Conservation (phyloP, 495 filamentous ascomycete genomes). For the Penicillium argentinense region DNA sequence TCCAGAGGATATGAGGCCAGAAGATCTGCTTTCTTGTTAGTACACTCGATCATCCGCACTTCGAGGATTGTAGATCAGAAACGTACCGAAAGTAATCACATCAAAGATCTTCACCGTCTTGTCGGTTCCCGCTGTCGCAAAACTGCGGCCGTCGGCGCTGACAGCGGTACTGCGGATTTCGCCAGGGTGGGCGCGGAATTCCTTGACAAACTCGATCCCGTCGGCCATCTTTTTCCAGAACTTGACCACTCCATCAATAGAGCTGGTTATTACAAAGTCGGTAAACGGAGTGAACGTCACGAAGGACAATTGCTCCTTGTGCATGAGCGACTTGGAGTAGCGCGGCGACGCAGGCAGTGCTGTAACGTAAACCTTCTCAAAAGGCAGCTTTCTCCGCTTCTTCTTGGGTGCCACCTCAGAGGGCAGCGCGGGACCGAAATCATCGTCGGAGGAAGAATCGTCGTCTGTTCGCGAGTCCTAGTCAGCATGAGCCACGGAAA, state of each 20-base stretch:
- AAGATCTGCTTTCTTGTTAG: slow-evolving; percentile 57
- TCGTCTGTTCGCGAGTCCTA: too few species aligned
- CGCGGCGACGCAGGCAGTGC: slow-evolving; percentile 79
- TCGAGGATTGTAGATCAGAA: too few species aligned
- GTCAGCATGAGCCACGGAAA: background rate
- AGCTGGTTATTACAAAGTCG: slow-evolving; percentile 93
- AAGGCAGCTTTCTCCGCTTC: slow-evolving; percentile 84
- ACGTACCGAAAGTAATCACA: slow-evolving; percentile 81
- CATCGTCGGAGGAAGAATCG: slow-evolving; percentile 84
- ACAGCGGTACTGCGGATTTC: slow-evolving; percentile 80
- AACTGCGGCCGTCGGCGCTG: slow-evolving; percentile 89
- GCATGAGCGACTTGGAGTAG: slow-evolving; percentile 98
- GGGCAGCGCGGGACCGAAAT: slow-evolving; percentile 88
- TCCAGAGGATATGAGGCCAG: slow-evolving; percentile 76
- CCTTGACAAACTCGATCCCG: slow-evolving; percentile 96
- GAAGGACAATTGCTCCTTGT: slow-evolving; percentile 89
- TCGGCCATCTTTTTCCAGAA: slow-evolving; percentile 97
- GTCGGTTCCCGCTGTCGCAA: slow-evolving; percentile 84
- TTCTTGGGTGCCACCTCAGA: slow-evolving; percentile 75
- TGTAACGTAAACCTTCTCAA: slow-evolving; percentile 91
- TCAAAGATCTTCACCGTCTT: slow-evolving; percentile 95
- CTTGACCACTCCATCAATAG: slow-evolving; percentile 90
- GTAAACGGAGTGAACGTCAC: slow-evolving; percentile 83
- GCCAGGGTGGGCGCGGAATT: slow-evolving; percentile 86
- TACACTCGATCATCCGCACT: too few species aligned